Conservation (phyloP, 805 yeast species). For the Cyberlindnera suaveolens region DNA sequence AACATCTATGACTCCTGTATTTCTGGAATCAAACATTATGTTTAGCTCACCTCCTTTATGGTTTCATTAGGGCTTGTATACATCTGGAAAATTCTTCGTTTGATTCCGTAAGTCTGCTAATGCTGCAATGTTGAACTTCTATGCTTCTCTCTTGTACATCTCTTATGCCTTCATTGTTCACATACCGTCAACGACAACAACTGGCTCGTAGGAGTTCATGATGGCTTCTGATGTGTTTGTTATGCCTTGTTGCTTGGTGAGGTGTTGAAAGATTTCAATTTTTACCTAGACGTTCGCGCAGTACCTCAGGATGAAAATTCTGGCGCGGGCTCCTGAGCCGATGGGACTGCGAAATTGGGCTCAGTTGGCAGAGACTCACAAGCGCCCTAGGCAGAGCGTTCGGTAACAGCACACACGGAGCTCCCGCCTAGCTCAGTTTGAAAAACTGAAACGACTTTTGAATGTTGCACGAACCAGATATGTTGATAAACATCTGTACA, state of each 20-base stretch:
- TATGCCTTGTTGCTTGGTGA: not conserved
- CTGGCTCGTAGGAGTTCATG: conserved; percentile 79
- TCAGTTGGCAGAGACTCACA: not conserved
- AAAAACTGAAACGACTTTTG: too few species aligned
- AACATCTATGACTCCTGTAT: not conserved
- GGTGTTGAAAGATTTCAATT: conserved; percentile 14
- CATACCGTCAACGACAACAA: conserved; percentile 95
- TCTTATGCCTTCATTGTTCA: conserved; percentile 13
- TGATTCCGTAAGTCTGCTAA: not conserved
- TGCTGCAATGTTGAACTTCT: not conserved
- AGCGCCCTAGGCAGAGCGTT: too few species aligned
- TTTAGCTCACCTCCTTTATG: not conserved
- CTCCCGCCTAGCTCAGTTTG: too few species aligned
- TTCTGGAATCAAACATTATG: not conserved
- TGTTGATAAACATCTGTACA: too few species aligned
- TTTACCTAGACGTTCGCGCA: conserved; percentile 3
- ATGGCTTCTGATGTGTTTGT: conserved; percentile 13
- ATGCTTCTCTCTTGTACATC: not conserved
- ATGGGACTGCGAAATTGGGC: conserved; percentile 2
- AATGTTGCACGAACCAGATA: too few species aligned
- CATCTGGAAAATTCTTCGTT: conserved; percentile 1
- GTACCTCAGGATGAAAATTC: not conserved
- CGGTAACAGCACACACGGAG: too few species aligned
- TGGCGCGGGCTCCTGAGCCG: not conserved
- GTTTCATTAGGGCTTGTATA: not conserved